These are phyloP conservation scores for Dactylellina leptospora DNA, from an alignment of 2,329 filamentous ascomycete genomes.

Conservation along the genomic window DNA sequence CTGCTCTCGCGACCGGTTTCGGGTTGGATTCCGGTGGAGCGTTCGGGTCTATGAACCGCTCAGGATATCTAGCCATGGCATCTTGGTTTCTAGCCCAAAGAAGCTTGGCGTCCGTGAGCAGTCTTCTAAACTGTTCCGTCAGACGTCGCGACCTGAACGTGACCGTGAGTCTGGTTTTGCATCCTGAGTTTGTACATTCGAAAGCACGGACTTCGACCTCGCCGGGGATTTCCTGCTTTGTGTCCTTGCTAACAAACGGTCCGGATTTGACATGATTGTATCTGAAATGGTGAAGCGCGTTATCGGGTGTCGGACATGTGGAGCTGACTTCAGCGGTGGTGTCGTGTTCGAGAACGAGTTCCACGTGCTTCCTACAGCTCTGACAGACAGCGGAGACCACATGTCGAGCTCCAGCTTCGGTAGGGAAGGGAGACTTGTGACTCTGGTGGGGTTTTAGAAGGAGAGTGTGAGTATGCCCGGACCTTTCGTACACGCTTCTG, in stretches of 20 bases:
- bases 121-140: constrained; percentile 62
- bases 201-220: constrained; percentile 65
- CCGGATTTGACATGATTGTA: constrained; percentile 52
- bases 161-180: constrained; percentile 66
- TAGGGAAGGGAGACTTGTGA: constrained; percentile 59
- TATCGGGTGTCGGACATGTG: constrained; percentile 63
- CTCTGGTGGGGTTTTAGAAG: constrained; percentile 68
- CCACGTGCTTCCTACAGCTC: constrained; percentile 70
- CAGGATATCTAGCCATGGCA: constrained; percentile 20
- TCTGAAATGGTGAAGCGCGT: constrained; percentile 69
- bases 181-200: constrained; percentile 69
- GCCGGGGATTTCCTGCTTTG: constrained; percentile 56
- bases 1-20: constrained; percentile 13
- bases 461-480: constrained; percentile 66
- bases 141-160: constrained; percentile 67
- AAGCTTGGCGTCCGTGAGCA: constrained; percentile 66
- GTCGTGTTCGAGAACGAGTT: constrained; percentile 67
- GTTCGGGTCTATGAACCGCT: constrained; percentile 29
- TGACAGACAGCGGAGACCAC: constrained; percentile 69
- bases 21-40: neutral
- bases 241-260: constrained; percentile 32
- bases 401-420: constrained; percentile 63
- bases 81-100: constrained; percentile 64
- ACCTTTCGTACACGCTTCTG: constrained; percentile 57
- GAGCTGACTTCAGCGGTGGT: constrained; percentile 58